phyloP scores from a whole-genome alignment of 768 basidiomycete species.

The Auricularia cornea region DNA sequence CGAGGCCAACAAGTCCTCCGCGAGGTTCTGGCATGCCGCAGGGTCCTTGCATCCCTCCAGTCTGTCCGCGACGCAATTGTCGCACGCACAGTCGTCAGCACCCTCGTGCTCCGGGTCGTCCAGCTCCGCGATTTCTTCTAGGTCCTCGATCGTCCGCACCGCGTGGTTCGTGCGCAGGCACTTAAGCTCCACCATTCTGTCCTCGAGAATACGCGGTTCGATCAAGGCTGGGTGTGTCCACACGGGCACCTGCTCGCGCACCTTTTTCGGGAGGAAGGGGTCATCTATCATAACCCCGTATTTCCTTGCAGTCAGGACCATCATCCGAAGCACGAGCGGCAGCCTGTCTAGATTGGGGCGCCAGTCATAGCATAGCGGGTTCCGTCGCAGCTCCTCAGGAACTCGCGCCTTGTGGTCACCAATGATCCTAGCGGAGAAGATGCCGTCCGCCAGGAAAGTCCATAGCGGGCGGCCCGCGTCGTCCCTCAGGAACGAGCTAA shows the following conservation, averaged over 20 bases:
- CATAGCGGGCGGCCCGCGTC: not conserved
- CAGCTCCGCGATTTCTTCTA: not conserved
- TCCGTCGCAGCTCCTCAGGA: not conserved
- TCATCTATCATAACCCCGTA: not conserved
- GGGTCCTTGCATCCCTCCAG: not conserved
- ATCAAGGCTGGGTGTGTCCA: not conserved
- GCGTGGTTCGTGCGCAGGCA: not conserved
- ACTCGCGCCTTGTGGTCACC: not conserved
- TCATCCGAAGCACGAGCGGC: not conserved
- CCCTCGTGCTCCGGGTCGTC: not conserved
- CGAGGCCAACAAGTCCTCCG: not conserved
- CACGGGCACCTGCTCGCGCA: not conserved
- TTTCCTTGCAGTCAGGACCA: not conserved
- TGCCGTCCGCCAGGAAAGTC: not conserved
- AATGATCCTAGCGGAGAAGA: not conserved
- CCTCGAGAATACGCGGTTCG: not conserved
- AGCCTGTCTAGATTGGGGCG: not conserved
- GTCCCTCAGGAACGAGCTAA: not conserved
- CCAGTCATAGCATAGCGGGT: not conserved
- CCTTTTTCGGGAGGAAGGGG: not conserved
- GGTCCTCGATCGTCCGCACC: not conserved
- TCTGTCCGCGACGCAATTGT: not conserved
- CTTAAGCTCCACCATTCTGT: not conserved
- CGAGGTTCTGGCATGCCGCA: not conserved
- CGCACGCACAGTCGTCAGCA: not conserved